These are phyloP conservation scores for Kickxella alabastrina DNA, from an alignment of 192 early-diverging fungal species.

Conservation along the genomic window DNA sequence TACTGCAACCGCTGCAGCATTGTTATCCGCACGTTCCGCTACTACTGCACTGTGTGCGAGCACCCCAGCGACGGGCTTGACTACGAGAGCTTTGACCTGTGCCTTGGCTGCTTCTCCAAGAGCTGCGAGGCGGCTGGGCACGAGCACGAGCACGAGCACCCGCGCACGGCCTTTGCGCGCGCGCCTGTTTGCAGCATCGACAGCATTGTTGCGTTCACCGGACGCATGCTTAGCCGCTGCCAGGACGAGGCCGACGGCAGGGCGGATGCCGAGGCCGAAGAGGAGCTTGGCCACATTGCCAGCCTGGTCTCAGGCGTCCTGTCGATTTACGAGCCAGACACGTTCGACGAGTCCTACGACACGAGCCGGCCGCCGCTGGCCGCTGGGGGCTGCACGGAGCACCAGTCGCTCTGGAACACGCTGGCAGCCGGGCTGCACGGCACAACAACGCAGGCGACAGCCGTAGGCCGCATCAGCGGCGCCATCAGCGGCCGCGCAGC, in stretches of 20 bases:
- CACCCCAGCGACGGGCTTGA: constrained; percentile 58
- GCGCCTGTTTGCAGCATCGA: constrained; percentile 31
- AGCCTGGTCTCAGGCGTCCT: constrained; percentile 3
- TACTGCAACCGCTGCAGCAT: constrained; percentile 76
- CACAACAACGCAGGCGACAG: constrained; percentile 25
- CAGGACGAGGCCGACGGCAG: neutral
- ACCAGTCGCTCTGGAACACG: constrained; percentile 17
- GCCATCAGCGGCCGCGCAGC: constrained; percentile 10
- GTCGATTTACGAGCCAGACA: constrained; percentile 33
- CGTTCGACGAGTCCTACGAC: constrained; percentile 24
- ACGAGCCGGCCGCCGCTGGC: neutral
- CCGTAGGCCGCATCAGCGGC: constrained; percentile 12
- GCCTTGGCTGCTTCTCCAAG: constrained; percentile 66
- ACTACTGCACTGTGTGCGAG: constrained; percentile 85
- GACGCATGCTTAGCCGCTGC: constrained; percentile 9
- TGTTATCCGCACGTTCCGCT: constrained; percentile 75
- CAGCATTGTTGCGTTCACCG: constrained; percentile 35
- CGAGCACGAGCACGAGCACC: constrained; percentile 78
- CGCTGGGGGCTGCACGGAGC: neutral
- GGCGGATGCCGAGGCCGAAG: neutral
- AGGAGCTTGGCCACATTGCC: neutral
- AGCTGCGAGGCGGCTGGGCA: constrained; percentile 60
- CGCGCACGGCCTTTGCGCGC: constrained; percentile 74
- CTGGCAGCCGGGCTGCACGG: constrained; percentile 46
- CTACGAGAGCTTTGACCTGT: constrained; percentile 73